phyloP scores from a whole-genome alignment of 768 basidiomycete species.

The Lepiota venenata region DNA sequence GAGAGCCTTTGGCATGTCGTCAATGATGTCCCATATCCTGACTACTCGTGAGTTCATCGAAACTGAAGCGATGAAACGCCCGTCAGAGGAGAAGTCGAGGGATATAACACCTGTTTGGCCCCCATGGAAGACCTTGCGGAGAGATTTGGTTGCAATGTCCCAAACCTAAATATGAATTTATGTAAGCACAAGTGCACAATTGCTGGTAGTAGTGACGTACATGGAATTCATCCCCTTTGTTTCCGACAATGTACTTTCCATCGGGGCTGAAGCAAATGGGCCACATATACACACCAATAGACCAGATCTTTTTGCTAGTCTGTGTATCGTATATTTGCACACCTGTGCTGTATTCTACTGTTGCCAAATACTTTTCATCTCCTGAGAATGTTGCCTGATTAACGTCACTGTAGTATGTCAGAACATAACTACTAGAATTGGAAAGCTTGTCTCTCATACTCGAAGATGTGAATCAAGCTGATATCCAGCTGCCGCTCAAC shows the following conservation, averaged over 20 bases:
- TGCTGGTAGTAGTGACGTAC: constrained; percentile 35
- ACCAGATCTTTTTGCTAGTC: constrained; percentile 86
- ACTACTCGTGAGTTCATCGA: constrained; percentile 61
- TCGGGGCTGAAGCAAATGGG: constrained; percentile 78
- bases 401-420: constrained; percentile 35
- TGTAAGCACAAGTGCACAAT: background rate
- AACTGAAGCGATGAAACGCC: constrained; percentile 79
- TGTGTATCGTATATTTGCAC: constrained; percentile 95
- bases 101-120: constrained; percentile 91
- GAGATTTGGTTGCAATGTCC: constrained; percentile 77
- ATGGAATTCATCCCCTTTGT: constrained; percentile 83
- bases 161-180: constrained; percentile 56
- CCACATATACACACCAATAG: constrained; percentile 22
- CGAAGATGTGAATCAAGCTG: constrained; percentile 70
- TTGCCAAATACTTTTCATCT: constrained; percentile 89
- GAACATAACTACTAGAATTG: background rate
- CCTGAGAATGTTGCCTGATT: constrained; percentile 97
- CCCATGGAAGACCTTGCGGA: constrained; percentile 75
- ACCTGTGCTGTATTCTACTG: constrained; percentile 91
- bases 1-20: constrained; percentile 29
- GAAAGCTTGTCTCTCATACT: constrained; percentile 69
- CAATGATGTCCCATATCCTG: constrained; percentile 36
- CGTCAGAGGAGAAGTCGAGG: constrained; percentile 81
- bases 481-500: constrained; percentile 72
- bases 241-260: constrained; percentile 83